Evolutionary conservation across 177 flowering plant genomes (phyloP).

Genomic region (Vitis hybrid): DNA sequence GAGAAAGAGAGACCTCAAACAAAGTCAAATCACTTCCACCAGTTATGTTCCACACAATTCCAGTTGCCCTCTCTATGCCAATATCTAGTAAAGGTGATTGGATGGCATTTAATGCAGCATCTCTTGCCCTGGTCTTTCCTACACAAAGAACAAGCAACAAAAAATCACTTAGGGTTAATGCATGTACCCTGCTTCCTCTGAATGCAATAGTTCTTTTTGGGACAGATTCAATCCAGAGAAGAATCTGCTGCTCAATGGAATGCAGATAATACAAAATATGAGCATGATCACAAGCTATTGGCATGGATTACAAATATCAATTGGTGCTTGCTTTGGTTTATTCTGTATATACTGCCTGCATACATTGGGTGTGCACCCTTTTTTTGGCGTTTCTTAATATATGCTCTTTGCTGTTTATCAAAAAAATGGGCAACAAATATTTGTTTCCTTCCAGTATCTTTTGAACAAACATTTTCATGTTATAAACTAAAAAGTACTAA

Average conservation of each 20-base stretch:
- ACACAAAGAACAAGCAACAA: conserved; percentile 13
- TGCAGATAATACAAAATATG: no score
- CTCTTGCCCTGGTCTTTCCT: conserved; percentile 97
- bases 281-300: no score
- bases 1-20: conserved; percentile 54
- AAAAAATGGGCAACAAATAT: no score
- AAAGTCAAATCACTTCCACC: conserved; percentile 92
- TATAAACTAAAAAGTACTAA: no score
- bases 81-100: conserved; percentile 88
- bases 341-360: no score
- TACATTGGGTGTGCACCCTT: no score
- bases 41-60: conserved; percentile 94
- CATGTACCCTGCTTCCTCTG: background rate
- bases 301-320: no score
- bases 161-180: background rate
- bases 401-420: no score
- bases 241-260: background rate
- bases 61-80: conserved; percentile 94
- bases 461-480: no score
- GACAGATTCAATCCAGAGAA: background rate
- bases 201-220: background rate
- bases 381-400: no score
- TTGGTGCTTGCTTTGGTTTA: no score
- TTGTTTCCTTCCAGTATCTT: no score
- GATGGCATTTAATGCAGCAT: conserved; percentile 92